Conservation (phyloP, 148 eudicot species). For the Polygonum maritimum region DNA sequence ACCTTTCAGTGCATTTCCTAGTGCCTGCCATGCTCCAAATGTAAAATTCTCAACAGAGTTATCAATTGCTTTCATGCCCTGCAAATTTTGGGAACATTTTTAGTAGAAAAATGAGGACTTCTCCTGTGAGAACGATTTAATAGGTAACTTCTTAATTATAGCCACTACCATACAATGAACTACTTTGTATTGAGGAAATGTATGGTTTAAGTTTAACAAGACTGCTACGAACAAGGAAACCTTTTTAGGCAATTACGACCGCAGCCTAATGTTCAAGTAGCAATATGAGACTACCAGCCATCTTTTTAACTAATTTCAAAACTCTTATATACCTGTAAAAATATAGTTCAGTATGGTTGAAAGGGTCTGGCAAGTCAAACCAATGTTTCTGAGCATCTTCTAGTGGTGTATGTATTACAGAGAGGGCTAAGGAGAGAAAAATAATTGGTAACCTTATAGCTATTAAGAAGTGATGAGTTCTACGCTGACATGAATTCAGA, state of each 20-base stretch:
- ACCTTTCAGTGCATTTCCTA: slow-evolving; percentile 86
- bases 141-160: background rate
- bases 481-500: background rate
- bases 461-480: background rate
- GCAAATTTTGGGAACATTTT: slow-evolving; percentile 16
- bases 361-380: background rate
- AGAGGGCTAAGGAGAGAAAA: background rate
- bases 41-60: slow-evolving; percentile 77
- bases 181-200: background rate
- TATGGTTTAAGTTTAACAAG: background rate
- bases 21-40: slow-evolving; percentile 96
- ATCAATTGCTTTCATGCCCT: slow-evolving; percentile 87
- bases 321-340: background rate
- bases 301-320: background rate
- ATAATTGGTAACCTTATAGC: background rate
- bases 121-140: background rate
- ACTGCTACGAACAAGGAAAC: background rate
- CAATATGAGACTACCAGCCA: background rate
- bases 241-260: background rate
- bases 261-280: background rate
- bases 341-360: background rate
- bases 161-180: background rate
- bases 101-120: background rate
- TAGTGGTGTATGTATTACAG: background rate
- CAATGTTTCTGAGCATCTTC: background rate